Conservation (phyloP, 2,329 filamentous ascomycete genomes). For the Fusarium hostae region DNA sequence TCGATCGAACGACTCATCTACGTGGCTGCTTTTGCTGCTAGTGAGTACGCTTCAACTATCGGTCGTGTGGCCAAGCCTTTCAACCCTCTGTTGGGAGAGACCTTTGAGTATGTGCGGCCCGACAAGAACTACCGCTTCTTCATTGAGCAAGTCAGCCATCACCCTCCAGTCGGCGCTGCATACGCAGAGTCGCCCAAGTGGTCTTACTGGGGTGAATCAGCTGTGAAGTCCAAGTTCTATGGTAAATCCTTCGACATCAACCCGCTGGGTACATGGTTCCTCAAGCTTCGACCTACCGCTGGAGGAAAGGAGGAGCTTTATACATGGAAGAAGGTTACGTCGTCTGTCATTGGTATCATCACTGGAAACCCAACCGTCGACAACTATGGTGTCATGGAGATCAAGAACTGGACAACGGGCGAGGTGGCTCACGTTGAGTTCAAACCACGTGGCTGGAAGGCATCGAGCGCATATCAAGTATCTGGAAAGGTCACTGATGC, state of each 20-base stretch:
- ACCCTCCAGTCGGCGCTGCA: conserved; percentile 92
- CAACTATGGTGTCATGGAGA: conserved; percentile 96
- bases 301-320: conserved; percentile 88
- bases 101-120: conserved; percentile 93
- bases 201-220: conserved; percentile 97
- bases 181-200: conserved; percentile 93
- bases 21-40: conserved; percentile 94
- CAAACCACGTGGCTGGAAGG: conserved; percentile 96
- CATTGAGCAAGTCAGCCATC: conserved; percentile 97
- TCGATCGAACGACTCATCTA: conserved; percentile 94
- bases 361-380: conserved; percentile 97
- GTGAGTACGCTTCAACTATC: conserved; percentile 96
- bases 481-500: conserved; percentile 85
- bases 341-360: conserved; percentile 97
- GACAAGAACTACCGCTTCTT: conserved; percentile 99
- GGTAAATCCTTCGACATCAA: conserved; percentile 98
- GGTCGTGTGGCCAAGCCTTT: conserved; percentile 98
- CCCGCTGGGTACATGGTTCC: conserved; percentile 95
- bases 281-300: conserved; percentile 79
- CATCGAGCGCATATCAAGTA: conserved; percentile 89
- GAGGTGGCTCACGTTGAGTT: conserved; percentile 92
- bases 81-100: conserved; percentile 95
- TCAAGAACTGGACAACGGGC: conserved; percentile 97
- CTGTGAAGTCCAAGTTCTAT: conserved; percentile 96
- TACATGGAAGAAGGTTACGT: conserved; percentile 99